phyloP scores from a whole-genome alignment of 2,329 filamentous ascomycete genomes.

The Laburnicola sp. region DNA sequence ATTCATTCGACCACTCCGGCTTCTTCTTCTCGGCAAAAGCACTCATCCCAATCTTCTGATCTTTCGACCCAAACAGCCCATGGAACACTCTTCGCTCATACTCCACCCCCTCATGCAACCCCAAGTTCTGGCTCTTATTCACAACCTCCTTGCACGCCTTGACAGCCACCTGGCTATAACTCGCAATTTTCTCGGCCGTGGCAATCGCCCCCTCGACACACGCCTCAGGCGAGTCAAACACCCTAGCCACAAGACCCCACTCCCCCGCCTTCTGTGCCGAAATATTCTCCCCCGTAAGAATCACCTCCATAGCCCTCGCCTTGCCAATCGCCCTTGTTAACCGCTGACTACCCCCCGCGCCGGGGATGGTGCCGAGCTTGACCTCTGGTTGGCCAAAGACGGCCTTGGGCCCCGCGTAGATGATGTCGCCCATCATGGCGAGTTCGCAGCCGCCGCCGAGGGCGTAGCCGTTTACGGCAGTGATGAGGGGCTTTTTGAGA shows the following conservation, averaged over 20 bases:
- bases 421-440: slow-evolving; percentile 93
- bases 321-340: slow-evolving; percentile 68
- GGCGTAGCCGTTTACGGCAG: slow-evolving; percentile 91
- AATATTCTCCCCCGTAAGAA: slow-evolving; percentile 65
- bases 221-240: slow-evolving; percentile 78
- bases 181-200: slow-evolving; percentile 86
- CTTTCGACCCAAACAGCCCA: slow-evolving; percentile 85
- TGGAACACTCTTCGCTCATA: slow-evolving; percentile 95
- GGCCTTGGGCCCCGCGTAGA: slow-evolving; percentile 84
- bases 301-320: slow-evolving; percentile 51
- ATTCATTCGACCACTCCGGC: slow-evolving; percentile 5
- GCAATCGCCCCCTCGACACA: slow-evolving; percentile 78
- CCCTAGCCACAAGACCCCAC: slow-evolving; percentile 86
- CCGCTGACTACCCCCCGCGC: slow-evolving; percentile 87
- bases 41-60: slow-evolving; percentile 95
- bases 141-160: slow-evolving; percentile 96
- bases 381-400: slow-evolving; percentile 98
- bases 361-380: slow-evolving; percentile 89
- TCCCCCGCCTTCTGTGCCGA: slow-evolving; percentile 79
- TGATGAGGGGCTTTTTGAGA: slow-evolving; percentile 92
- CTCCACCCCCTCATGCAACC: slow-evolving; percentile 86
- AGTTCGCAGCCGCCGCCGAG: slow-evolving; percentile 95
- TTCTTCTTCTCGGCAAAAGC: slow-evolving; percentile 77
- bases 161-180: slow-evolving; percentile 83
- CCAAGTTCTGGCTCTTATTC: slow-evolving; percentile 94